Percentiles rank a stretch among this genome's conserved stretches.
These are phyloP conservation scores for Amborella trichopoda DNA, from an alignment of 164 flowering plant genomes.

Conservation along the genomic window DNA sequence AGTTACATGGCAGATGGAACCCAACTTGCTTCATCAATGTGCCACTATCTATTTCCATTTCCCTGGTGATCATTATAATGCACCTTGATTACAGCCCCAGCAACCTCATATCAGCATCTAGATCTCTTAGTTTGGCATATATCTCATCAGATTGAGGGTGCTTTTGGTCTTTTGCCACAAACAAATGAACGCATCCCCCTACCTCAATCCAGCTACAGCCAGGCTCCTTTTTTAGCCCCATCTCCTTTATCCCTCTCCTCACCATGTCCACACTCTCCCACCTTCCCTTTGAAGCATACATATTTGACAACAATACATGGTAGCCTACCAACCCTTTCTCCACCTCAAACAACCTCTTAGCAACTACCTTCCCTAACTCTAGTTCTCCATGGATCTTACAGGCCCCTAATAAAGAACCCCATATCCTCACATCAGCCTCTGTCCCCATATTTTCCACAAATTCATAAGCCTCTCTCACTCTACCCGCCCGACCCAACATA, in stretches of 20 bases:
- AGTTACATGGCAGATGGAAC: too few species aligned
- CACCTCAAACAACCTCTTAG: slow-evolving; percentile 42
- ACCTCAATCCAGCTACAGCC: slow-evolving; percentile 78
- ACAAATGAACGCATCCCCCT: slow-evolving; percentile 32
- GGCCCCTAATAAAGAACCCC: slow-evolving; percentile 87
- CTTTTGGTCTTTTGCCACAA: slow-evolving; percentile 47
- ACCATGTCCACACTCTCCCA: slow-evolving; percentile 48
- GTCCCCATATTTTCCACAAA: slow-evolving; percentile 43
- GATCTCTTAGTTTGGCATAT: slow-evolving; percentile 31
- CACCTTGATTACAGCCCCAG: too few species aligned
- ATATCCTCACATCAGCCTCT: slow-evolving; percentile 31
- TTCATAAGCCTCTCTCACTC: slow-evolving; percentile 66
- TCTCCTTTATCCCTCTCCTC: slow-evolving; percentile 62
- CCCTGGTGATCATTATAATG: too few species aligned
- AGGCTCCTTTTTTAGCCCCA: slow-evolving; percentile 52
- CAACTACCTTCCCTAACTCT: slow-evolving; percentile 52
- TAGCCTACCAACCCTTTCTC: slow-evolving; percentile 47
- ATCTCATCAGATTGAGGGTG: slow-evolving; percentile 38
- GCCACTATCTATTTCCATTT: too few species aligned
- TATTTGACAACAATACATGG: slow-evolving; percentile 69
- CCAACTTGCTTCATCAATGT: too few species aligned
- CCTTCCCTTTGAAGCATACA: slow-evolving; percentile 64
- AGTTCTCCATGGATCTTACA: slow-evolving; percentile 55
- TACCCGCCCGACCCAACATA: slow-evolving; percentile 85
- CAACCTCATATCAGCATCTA: slow-evolving; percentile 29